Evolutionary conservation across 1,284 basidiomycete genomes (phyloP), one percentile per base, ranked within the genome.

Genomic region (Apiotrichum porosum): DNA sequence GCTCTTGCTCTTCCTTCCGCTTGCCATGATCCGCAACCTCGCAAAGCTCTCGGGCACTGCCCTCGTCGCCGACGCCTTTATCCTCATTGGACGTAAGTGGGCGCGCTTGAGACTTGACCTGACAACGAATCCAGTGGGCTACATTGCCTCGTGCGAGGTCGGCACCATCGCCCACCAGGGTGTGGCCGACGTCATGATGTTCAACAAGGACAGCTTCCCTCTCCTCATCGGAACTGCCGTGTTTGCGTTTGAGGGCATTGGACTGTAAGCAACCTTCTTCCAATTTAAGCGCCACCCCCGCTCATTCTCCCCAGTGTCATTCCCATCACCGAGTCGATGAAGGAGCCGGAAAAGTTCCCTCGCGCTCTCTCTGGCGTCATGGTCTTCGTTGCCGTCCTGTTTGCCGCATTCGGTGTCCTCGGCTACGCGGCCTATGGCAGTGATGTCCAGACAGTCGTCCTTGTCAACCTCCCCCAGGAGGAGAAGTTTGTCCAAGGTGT

Each of bases 191-290:
- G 82, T 97, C 33, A 79, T 82, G 58, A 61, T 89, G 71, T 98
- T 98, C 77, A 99, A 98, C 75, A 70, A 81, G 6, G 84, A 83
- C 63, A 84, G 87, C 56, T 98, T 92, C 77, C 85, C 94, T 0
- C 75, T 98, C 18, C 81, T 98, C 53, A 88, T 98, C 56, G 95
- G 90, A 21, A 97, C 95, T 15, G 94, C 94, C 4, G 94, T 98
- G 19, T 98, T 97, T 70, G 92, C 95, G 0, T 99, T 98, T 59
- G 95, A 98, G 73, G 94, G 94, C 15, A 90, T 98, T 58, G 94
- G 95, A 40, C 76, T 98, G 86, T 87, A 59, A 59, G 83, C 72
- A n/a, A 45, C 8, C 26, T 28, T 12, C 12, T 12, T 28, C 26
- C 26, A 6, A 6, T 28, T 24, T 49, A 39, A 38, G 26, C 21